Evolutionary conservation across 805 yeast species (phyloP).

Genomic region (Ogataea henricii): DNA sequence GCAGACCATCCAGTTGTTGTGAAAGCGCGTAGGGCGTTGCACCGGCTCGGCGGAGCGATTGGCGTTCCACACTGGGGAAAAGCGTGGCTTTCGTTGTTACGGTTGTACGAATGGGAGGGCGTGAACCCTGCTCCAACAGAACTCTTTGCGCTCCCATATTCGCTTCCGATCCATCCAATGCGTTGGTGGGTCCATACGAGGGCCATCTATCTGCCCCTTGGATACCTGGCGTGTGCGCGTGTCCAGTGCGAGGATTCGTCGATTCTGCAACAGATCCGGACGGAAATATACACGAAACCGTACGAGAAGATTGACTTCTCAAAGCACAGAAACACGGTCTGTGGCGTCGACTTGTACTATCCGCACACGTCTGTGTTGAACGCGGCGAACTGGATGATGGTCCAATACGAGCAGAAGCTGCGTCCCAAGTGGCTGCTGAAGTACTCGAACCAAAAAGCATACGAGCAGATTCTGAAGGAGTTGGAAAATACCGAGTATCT

Average conservation of each 20-base stretch:
- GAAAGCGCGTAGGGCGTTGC: slow-evolving; percentile 73
- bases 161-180: slow-evolving; percentile 85
- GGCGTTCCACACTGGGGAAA: slow-evolving; percentile 98
- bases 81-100: slow-evolving; percentile 80
- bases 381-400: slow-evolving; percentile 58
- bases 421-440: slow-evolving; percentile 75
- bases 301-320: slow-evolving; percentile 69
- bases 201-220: slow-evolving; percentile 84
- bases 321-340: slow-evolving; percentile 75
- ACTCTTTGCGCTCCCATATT: slow-evolving; percentile 82
- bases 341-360: slow-evolving; percentile 90
- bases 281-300: slow-evolving; percentile 72
- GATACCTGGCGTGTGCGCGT: slow-evolving; percentile 67
- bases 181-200: slow-evolving; percentile 99
- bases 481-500: slow-evolving; percentile 74
- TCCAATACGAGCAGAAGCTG: slow-evolving; percentile 64
- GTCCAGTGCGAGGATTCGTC: slow-evolving; percentile 63
- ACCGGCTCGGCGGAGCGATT: slow-evolving; percentile 82
- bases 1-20: slow-evolving; percentile 74
- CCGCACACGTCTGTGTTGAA: slow-evolving; percentile 81
- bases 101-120: slow-evolving; percentile 91
- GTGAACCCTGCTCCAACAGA: slow-evolving; percentile 99
- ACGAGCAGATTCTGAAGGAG: slow-evolving; percentile 72
- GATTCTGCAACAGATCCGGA: slow-evolving; percentile 63
- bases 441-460: slow-evolving; percentile 52